phyloP scores from a whole-genome alignment of 1,284 basidiomycete species.

The Pisolithus thermaeus region DNA sequence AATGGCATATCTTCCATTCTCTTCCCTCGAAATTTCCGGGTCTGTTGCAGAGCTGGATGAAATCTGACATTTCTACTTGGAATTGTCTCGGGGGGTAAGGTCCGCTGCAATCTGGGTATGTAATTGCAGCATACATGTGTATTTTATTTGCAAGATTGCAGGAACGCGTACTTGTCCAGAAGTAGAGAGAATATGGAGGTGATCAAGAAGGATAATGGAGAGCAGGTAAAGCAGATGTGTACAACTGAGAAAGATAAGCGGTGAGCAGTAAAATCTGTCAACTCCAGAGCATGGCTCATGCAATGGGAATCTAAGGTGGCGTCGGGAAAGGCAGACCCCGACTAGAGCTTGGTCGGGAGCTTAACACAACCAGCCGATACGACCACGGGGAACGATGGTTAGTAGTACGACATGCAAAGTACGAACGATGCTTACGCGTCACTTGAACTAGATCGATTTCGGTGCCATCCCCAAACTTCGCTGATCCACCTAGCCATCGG shows the following conservation, averaged over 20 bases:
- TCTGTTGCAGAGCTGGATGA: neutral
- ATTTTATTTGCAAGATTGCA: neutral
- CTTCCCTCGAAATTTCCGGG: too few relatives aligned
- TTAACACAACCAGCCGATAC: constrained; percentile 9
- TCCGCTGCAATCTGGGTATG: neutral
- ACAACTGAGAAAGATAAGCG: neutral
- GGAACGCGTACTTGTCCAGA: neutral
- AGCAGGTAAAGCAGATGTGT: neutral
- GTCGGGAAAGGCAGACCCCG: constrained; percentile 23
- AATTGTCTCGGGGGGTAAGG: too few relatives aligned
- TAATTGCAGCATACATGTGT: neutral
- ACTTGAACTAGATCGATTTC: constrained; percentile 21
- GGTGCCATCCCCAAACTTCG: constrained; percentile 80
- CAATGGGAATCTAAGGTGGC: constrained; percentile 16
- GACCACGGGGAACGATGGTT: neutral
- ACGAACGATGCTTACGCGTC: constrained; percentile 13
- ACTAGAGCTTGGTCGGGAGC: constrained; percentile 39
- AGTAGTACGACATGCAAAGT: neutral
- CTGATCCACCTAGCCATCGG: constrained; percentile 90
- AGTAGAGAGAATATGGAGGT: neutral
- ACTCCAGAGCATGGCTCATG: neutral
- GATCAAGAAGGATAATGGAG: neutral
- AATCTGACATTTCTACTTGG: neutral
- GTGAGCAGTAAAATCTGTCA: constrained; percentile 2
- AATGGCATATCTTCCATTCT: too few relatives aligned